Conservation (phyloP, 1,139 yeast species). For the Candida pseudoviswanathii region DNA sequence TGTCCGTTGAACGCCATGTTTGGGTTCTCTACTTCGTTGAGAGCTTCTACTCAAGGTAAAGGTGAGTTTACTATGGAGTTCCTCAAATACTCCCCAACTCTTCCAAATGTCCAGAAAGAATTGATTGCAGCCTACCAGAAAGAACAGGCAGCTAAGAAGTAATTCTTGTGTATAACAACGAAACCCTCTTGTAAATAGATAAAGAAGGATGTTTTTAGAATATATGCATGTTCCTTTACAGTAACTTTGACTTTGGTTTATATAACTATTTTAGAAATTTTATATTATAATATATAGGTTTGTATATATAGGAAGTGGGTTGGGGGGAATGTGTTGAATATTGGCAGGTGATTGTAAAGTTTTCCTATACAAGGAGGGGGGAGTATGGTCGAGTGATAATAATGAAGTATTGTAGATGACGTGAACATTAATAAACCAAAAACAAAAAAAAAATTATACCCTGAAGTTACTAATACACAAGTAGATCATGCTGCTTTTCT, state of each 20-base stretch:
- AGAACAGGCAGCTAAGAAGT: slow-evolving; percentile 29
- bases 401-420: slow-evolving; percentile 17
- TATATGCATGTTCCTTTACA: no score
- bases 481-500: no score
- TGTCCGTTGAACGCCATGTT: slow-evolving; percentile 95
- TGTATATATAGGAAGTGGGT: slow-evolving; percentile 4
- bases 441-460: slow-evolving; percentile 7
- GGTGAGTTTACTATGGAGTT: slow-evolving; percentile 97
- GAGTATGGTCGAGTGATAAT: background rate
- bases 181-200: slow-evolving; percentile 3
- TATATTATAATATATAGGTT: slow-evolving; percentile 9
- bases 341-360: slow-evolving; percentile 1
- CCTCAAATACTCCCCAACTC: slow-evolving; percentile 86
- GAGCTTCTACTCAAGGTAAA: slow-evolving; percentile 98
- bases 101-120: slow-evolving; percentile 89
- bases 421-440: slow-evolving; percentile 34
- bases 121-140: slow-evolving; percentile 79
- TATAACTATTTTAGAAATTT: slow-evolving; percentile 4
- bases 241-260: background rate
- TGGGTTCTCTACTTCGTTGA: slow-evolving; percentile 91
- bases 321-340: background rate
- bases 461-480: slow-evolving; percentile 14
- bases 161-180: background rate
- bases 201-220: background rate
- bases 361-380: slow-evolving; percentile 3